These are phyloP conservation scores for Parasitella parasitica DNA, from an alignment of 371 early-diverging fungal genomes.

Conservation along the genomic window DNA sequence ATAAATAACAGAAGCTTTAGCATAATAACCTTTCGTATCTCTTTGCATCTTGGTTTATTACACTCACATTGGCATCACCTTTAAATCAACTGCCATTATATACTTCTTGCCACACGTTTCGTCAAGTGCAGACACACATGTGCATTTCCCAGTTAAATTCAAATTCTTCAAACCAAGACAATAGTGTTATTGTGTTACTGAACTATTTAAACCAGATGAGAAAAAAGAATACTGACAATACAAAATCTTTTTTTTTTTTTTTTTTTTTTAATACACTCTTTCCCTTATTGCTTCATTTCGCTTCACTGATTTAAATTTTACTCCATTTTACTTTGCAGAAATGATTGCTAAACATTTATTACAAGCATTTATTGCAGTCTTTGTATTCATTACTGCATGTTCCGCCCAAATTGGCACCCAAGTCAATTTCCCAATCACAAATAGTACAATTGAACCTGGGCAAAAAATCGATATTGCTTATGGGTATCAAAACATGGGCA, in stretches of 20 bases:
- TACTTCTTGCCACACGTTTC: neutral
- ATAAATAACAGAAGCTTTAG: no score
- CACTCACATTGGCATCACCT: no score
- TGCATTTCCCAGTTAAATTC: neutral
- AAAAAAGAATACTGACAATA: neutral
- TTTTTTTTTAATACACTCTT: neutral
- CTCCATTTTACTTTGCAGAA: neutral
- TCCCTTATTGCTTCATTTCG: neutral
- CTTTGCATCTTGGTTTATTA: no score
- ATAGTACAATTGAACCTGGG: constrained; percentile 32
- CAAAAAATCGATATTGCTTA: constrained; percentile 30
- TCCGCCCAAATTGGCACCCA: constrained; percentile 34
- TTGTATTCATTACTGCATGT: constrained; percentile 1
- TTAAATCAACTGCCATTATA: no score
- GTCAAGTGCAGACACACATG: neutral
- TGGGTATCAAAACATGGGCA: constrained; percentile 40
- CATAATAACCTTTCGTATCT: no score
- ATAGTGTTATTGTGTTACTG: neutral
- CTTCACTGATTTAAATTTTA: neutral
- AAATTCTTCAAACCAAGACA: neutral
- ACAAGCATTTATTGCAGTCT: neutral
- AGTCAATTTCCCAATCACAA: constrained; percentile 28
- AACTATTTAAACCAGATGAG: neutral
- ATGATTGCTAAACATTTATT: neutral
- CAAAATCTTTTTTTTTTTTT: neutral